Evolutionary conservation across 2,329 filamentous ascomycete species (phyloP), one percentile per base, ranked within the genome.

Genomic region (Fusarium sp.): DNA sequence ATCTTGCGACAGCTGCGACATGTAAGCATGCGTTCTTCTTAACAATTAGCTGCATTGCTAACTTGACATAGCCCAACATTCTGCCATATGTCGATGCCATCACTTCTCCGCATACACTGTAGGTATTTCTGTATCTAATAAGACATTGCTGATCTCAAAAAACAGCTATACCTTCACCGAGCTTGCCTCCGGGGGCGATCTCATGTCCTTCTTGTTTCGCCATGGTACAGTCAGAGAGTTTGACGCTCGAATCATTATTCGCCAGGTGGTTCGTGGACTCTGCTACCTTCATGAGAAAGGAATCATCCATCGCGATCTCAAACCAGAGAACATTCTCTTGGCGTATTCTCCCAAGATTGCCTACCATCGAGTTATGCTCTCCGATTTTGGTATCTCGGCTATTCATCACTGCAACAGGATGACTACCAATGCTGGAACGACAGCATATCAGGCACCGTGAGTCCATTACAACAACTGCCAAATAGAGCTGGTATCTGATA

Each of bases 81-180:
- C 80, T 90, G 8, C 81, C 84, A 14, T 87, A 89, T 64, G 82
- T 85, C 40, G 86, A 88, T 54, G 87, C 89, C 0, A 87, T 88
- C 58, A 81, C 81, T 47, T 89, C 87, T 6, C 79, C 80, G 4
- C 81, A 86, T 65, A 86, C 82, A 17, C 75, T 90, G 84, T 90
- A 75, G 69, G 85, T 77, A 20, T 52, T 14, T 15, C 1, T 2
- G 15, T 25, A 6, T 7, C 6, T 17, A 4, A 6, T 40, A 33
- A 10, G 45, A 3, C 32, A 12, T 12, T 43, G 11, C 12, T 38
- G 14, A 22, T 33, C 50, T 73, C 37, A 32, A 12, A 4, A 4
- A 7, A 6, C 14, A 89, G 87, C 37, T 90, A 88, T 68, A 86
- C 87, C 0, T 90, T 91, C 67, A 88, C 86, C 2, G 88, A 91